Base-by-base conservation (phyloP, 2,329 filamentous ascomycete genomes). In the Stagonosporopsis vannaccii region DNA sequence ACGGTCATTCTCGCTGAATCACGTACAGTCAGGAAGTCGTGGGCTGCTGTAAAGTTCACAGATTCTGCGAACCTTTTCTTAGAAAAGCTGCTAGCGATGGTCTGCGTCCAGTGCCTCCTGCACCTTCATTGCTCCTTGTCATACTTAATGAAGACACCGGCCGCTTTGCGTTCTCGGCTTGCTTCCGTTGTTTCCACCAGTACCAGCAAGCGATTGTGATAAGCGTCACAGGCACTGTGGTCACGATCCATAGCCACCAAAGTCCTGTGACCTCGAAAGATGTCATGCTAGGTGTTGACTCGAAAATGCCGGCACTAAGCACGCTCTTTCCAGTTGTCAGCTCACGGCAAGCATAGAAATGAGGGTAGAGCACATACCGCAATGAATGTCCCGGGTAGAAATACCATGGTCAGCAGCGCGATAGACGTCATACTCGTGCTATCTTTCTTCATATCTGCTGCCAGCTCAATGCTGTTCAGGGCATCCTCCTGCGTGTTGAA, bases 391-490 rank as follows among this genome's bases (percentile, higher is more conserved):
- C 57, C 62, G 1, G 60, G 62, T 6, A 62, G 25, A 33, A 75
- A 75, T 0, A 69, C 54, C 71, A 75, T 72, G 3, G 73, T 75
- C 49, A 75, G 26, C 3, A 56, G 53, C 0, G 73, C 69, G 36
- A 76, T 75, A 1, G 61, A 61, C 20, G 66, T 71, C 73, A 74
- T 74, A 28, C 59, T 66, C 0, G 66, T 67, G 37, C 68, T 71
- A 25, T 74, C 68, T 25, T 56, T 55, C 52, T 71, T 71, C 41
- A 66, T 71, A 17, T 62, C 60, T 8, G 43, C 23, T 2, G 71
- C 66, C 28, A 75, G 58, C 42, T 67, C 61, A 7, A 73, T 72
- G 35, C 67, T 72, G 30, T 67, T 72, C 2, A 66, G 59, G 0
- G 65, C 64, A 42, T 75, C 71, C 40, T 68, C 60, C 52, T 72